Conservation (phyloP, 2,329 filamentous ascomycete species). For the Aspergillus hiratsukae region DNA sequence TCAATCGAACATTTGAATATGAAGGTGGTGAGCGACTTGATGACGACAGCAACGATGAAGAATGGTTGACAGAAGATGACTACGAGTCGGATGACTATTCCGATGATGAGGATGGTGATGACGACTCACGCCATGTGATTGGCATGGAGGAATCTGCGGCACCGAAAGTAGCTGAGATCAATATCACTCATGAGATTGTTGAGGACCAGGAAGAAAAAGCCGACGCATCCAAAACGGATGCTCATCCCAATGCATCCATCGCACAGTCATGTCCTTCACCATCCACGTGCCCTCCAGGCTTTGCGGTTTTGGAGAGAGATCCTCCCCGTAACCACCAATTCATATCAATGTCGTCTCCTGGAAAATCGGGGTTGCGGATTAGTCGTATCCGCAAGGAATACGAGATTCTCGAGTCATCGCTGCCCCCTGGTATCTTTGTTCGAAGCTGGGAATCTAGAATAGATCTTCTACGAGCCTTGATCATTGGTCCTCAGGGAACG, state of each 20-base stretch:
- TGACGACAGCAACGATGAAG: constrained; percentile 40
- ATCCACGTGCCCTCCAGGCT: constrained; percentile 25
- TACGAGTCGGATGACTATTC: constrained; percentile 32
- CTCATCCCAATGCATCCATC: background rate
- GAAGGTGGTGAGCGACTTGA: constrained; percentile 38
- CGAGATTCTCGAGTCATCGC: constrained; percentile 50
- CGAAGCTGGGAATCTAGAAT: constrained; percentile 57
- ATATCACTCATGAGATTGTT: constrained; percentile 5
- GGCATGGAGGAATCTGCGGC: background rate
- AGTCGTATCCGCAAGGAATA: constrained; percentile 56
- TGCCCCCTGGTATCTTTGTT: constrained; percentile 55
- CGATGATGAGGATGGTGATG: constrained; percentile 12
- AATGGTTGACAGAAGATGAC: constrained; percentile 37
- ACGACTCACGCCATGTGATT: background rate
- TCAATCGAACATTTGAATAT: constrained; percentile 22
- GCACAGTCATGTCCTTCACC: constrained; percentile 4
- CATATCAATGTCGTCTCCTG: constrained; percentile 21
- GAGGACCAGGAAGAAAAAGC: background rate
- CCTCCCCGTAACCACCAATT: constrained; percentile 45
- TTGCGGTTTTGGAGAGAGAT: constrained; percentile 39
- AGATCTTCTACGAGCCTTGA: constrained; percentile 55
- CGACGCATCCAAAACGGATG: background rate
- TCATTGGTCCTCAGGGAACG: constrained; percentile 56
- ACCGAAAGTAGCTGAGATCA: constrained; percentile 8
- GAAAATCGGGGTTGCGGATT: constrained; percentile 20